Conservation (phyloP, 2,329 filamentous ascomycete species). For the Penicillium sp. region DNA sequence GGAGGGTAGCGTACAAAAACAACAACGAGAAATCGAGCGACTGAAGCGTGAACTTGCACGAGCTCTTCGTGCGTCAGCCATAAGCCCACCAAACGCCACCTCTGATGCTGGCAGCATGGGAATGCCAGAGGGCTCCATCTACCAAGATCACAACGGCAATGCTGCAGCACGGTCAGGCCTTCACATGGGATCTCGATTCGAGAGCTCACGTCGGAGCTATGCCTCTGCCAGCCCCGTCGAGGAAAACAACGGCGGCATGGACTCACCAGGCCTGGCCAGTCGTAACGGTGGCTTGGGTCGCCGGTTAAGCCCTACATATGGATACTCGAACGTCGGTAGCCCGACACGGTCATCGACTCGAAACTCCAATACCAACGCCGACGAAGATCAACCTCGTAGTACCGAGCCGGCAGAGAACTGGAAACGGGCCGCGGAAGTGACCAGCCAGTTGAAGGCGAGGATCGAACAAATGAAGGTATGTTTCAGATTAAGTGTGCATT, state of each 20-base stretch:
- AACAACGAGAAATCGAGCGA: conserved; percentile 85
- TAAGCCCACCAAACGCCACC: conserved; percentile 37
- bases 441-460: conserved; percentile 91
- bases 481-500: neutral
- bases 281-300: conserved; percentile 37
- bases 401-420: conserved; percentile 79
- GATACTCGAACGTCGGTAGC: conserved; percentile 40
- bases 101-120: conserved; percentile 56
- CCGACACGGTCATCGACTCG: conserved; percentile 39
- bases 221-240: conserved; percentile 61
- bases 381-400: conserved; percentile 34
- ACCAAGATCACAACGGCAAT: conserved; percentile 40
- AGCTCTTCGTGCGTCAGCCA: conserved; percentile 42
- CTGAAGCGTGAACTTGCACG: conserved; percentile 79
- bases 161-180: conserved; percentile 32
- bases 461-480: conserved; percentile 95
- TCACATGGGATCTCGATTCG: conserved; percentile 42
- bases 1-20: conserved; percentile 79
- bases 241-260: conserved; percentile 66
- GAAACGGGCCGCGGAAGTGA: conserved; percentile 96
- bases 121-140: conserved; percentile 53
- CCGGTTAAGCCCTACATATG: conserved; percentile 46
- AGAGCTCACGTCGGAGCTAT: conserved; percentile 44
- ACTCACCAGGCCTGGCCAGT: conserved; percentile 36
- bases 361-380: conserved; percentile 37